phyloP scores from a whole-genome alignment of 2,329 filamentous ascomycete species.

The Macroventuria anomochaeta region DNA sequence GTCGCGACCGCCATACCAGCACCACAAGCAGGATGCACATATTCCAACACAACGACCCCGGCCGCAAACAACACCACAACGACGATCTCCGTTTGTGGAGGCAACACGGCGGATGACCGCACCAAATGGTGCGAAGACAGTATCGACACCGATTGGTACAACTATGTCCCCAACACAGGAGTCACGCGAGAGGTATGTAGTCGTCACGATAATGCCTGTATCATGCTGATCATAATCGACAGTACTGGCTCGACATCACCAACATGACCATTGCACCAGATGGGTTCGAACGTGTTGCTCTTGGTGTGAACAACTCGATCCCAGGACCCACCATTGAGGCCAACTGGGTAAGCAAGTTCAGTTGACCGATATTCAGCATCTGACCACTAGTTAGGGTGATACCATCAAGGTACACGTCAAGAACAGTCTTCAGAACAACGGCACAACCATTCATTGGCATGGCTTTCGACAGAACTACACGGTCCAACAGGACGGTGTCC shows the following conservation, averaged over 20 bases:
- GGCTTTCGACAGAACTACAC: constrained; percentile 58
- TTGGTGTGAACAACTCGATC: constrained; percentile 80
- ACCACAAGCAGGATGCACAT: background rate
- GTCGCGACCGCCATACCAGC: constrained; percentile 13
- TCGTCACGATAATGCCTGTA: background rate
- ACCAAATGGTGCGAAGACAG: constrained; percentile 55
- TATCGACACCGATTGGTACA: constrained; percentile 61
- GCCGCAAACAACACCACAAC: background rate
- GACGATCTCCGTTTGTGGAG: constrained; percentile 21
- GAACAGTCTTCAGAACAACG: constrained; percentile 49
- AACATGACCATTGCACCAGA: constrained; percentile 62
- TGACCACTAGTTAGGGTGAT: constrained; percentile 31
- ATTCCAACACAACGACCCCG: background rate
- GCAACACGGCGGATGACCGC: constrained; percentile 37
- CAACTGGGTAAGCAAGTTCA: constrained; percentile 58
- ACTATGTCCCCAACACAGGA: constrained; percentile 57
- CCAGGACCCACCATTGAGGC: constrained; percentile 72
- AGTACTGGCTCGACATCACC: constrained; percentile 47
- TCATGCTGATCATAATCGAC: background rate
- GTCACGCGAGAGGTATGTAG: constrained; percentile 58
- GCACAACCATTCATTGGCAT: constrained; percentile 59
- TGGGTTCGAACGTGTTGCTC: constrained; percentile 68
- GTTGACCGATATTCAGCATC: constrained; percentile 37
- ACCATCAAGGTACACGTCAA: constrained; percentile 35
- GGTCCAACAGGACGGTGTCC: constrained; percentile 75